phyloP scores from a whole-genome alignment of 2,329 filamentous ascomycete genomes.

The Clarireedia paspali region DNA sequence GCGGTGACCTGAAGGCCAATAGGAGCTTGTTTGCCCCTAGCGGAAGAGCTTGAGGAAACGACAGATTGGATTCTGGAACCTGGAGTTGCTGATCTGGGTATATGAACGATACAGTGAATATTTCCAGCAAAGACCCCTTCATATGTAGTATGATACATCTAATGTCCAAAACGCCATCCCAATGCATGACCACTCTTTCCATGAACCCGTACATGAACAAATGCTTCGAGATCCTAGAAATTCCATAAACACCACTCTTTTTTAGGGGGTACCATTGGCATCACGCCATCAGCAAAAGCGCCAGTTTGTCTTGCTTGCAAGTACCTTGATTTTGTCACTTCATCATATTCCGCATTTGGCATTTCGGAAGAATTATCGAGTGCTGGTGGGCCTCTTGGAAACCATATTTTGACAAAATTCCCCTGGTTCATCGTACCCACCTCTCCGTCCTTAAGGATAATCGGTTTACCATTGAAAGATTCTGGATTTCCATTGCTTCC shows the following conservation, averaged over 20 bases:
- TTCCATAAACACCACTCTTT: conserved; percentile 69
- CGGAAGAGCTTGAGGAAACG: not conserved
- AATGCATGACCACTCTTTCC: conserved; percentile 7
- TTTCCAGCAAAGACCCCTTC: too few relatives aligned
- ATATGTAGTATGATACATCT: not conserved
- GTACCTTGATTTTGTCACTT: conserved; percentile 56
- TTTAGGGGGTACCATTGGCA: conserved; percentile 73
- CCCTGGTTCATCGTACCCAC: conserved; percentile 48
- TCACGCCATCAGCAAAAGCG: conserved; percentile 58
- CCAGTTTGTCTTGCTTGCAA: conserved; percentile 56
- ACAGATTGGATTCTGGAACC: not conserved
- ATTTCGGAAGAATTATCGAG: conserved; percentile 58
- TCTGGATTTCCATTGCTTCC: conserved; percentile 34
- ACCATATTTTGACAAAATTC: conserved; percentile 60
- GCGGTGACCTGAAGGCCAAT: not conserved
- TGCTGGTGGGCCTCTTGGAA: conserved; percentile 59
- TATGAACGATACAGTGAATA: too few relatives aligned
- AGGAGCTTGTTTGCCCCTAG: too few relatives aligned
- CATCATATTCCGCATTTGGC: conserved; percentile 48
- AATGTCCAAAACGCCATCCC: conserved; percentile 11
- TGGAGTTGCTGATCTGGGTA: not conserved
- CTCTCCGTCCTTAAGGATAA: conserved; percentile 47
- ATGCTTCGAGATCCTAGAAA: conserved; percentile 40
- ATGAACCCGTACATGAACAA: not conserved
- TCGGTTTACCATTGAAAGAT: conserved; percentile 56